phyloP scores from a whole-genome alignment of 2,329 filamentous ascomycete species.

The Teratosphaeriaceae sp. region DNA sequence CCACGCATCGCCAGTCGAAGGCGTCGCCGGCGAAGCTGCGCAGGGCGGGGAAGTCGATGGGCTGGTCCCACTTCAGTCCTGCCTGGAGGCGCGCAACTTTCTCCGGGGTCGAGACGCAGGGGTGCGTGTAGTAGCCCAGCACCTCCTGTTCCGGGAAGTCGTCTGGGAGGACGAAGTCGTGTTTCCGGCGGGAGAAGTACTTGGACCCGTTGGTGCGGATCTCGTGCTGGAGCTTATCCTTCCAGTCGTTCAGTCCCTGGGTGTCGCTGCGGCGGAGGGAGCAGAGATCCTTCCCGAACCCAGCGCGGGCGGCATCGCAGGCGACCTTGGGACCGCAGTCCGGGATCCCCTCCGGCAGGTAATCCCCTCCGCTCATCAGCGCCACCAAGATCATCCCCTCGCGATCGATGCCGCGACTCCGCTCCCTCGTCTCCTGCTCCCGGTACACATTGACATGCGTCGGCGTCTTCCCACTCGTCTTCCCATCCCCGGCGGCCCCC shows the following conservation, averaged over 20 bases:
- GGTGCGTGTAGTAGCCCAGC: constrained; percentile 80
- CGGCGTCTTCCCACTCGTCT: constrained; percentile 52
- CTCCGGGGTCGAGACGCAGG: constrained; percentile 63
- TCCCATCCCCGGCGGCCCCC: constrained; percentile 45
- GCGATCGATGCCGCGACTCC: constrained; percentile 28
- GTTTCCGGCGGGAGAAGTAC: constrained; percentile 71
- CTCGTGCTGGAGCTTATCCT: constrained; percentile 64
- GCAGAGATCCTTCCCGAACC: constrained; percentile 74
- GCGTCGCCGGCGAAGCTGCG: constrained; percentile 69
- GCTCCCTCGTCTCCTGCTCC: constrained; percentile 38
- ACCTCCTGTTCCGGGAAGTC: constrained; percentile 75
- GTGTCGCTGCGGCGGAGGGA: constrained; percentile 54
- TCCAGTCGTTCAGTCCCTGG: constrained; percentile 61
- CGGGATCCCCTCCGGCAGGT: constrained; percentile 73
- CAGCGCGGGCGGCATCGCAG: constrained; percentile 81
- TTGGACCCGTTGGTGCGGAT: constrained; percentile 76
- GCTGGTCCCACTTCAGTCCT: constrained; percentile 54
- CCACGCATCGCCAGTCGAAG: constrained; percentile 77
- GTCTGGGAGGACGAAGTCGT: constrained; percentile 66
- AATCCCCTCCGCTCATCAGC: constrained; percentile 37
- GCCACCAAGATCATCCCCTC: constrained; percentile 36
- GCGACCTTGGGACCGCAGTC: constrained; percentile 84
- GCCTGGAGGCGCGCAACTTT: constrained; percentile 50
- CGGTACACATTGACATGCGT: constrained; percentile 51
- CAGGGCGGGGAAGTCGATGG: constrained; percentile 60